phyloP scores from a whole-genome alignment of 305 asterid species.

The Fraxinus dipetala region DNA sequence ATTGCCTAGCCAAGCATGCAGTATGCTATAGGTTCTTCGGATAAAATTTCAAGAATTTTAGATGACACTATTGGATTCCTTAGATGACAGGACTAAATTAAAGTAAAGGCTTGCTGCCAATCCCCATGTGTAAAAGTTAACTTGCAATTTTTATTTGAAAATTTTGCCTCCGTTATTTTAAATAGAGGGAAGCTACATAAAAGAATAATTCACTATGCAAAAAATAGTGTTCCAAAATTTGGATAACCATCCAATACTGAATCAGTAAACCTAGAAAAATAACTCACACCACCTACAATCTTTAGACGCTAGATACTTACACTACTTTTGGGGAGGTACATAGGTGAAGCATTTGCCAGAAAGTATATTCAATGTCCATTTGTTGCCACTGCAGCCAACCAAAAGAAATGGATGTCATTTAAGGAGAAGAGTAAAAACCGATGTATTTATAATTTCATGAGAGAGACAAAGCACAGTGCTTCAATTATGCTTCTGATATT shows the following conservation, averaged over 20 bases:
- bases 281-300: conserved; percentile 8
- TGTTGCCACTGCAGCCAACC: conserved; percentile 80
- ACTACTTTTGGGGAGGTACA: conserved; percentile 97
- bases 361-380: conserved; percentile 95
- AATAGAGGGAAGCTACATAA: background rate
- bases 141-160: background rate
- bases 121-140: background rate
- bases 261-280: background rate
- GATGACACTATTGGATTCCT: background rate
- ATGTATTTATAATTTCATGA: conserved; percentile 9
- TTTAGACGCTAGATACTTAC: conserved; percentile 52
- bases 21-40: background rate
- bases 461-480: conserved; percentile 12
- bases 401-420: conserved; percentile 29
- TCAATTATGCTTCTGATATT: conserved; percentile 8
- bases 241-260: background rate
- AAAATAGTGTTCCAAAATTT: background rate
- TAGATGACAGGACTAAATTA: background rate
- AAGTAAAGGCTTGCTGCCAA: background rate
- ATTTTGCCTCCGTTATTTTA: background rate
- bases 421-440: conserved; percentile 16
- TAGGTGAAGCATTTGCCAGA: conserved; percentile 98
- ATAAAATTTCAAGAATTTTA: background rate
- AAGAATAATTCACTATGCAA: background rate
- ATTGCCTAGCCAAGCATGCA: background rate